Base-by-base conservation (phyloP, 345 rosid species). In the Euclidium syriacum region DNA sequence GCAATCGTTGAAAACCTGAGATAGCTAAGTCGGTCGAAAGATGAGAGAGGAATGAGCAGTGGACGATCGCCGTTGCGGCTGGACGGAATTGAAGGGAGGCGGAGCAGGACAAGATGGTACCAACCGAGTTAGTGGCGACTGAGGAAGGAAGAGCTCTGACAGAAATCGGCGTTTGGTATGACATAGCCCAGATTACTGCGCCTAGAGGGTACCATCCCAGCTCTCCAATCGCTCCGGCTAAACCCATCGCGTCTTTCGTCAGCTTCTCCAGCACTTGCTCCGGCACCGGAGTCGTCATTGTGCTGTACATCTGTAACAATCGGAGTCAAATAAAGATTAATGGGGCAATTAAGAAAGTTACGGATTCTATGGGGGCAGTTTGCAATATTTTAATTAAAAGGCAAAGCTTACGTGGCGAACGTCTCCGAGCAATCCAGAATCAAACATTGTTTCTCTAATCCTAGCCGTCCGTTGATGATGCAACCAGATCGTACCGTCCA, bases 401-500 rank as follows among this genome's bases (percentile, higher is more conserved):
- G 7, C 2, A 46, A 29, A 48, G 41, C 75, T 63, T 71, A 71
- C 75, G 60, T 71, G 75, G 70, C 75, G 65, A 63, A 66, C 60
- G 5, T 63, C 63, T 47, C 90, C 85, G 2, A 84, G 38, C 47
- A 65, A 67, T 56, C 77, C 73, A 44, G 79, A 75, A 77, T 78
- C 75, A 34, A 78, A 71, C 44, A 86, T 53, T 41, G 59, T 33
- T 47, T 82, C 83, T 75, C 67, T 59, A 64, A 88, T 78, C 66
- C 68, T 77, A 19, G 14, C 55, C 57, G 94, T 83, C 62, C 94
- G 73, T 6, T 86, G 85, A 58, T 84, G 86, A 65, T 88, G 90
- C 73, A 86, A 39, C 96, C 90, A 88, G 70, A 82, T 73, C 34
- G 85, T 62, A 14, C 88, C 84, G 57, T 88, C 96, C 96, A 88